Evolutionary conservation across 1,139 yeast genomes (phyloP), one percentile per base, ranked within the genome.

Genomic region (Hemisphaericaspora xylofermentans): DNA sequence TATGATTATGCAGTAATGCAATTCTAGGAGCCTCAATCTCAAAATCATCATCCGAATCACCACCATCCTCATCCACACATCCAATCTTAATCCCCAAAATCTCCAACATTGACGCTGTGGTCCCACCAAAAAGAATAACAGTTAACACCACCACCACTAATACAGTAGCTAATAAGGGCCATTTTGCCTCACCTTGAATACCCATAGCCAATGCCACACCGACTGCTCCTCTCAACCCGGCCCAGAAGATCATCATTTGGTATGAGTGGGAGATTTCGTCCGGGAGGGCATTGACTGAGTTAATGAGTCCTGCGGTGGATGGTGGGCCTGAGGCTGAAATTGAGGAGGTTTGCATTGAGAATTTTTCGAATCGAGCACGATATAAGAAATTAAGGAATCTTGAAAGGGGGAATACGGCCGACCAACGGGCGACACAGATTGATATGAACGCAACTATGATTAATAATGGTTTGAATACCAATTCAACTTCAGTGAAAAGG

Each of bases 191-290:
- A 45, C 98, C 98, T 63, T 88, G 95, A 38, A 94, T 70, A 2
- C 98, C 98, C 81, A 95, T 91, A 0, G 98, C 98, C 55, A 94
- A 75, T 0, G 98, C 99, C 2, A 94, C 99, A 50, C 99, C 99
- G 27, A 94, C 99, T 1, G 99, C 99, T 45, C 99, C 99, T 57
- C 99, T 76, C 45, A 94, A 72, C 5, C 99, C 99, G 1, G 98
- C 98, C 99, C 99, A 94, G 63, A 94, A 94, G 36, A 94, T 88
- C 98, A 94, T 93, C 88, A 91, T 88, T 65, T 94, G 98, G 62
- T 94, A 94, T 45, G 87, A 88, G 53, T 88, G 94, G 17, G 96
- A 93, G 45, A 94, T 89, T 64, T 91, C 98, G 53, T 91, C 97
- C 1, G 87, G 85, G 8, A 48, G n/a, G 73, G 65, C 5, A 12